Base-by-base conservation (phyloP, 129 eudicot genomes). In the Flaveria trinervia region DNA sequence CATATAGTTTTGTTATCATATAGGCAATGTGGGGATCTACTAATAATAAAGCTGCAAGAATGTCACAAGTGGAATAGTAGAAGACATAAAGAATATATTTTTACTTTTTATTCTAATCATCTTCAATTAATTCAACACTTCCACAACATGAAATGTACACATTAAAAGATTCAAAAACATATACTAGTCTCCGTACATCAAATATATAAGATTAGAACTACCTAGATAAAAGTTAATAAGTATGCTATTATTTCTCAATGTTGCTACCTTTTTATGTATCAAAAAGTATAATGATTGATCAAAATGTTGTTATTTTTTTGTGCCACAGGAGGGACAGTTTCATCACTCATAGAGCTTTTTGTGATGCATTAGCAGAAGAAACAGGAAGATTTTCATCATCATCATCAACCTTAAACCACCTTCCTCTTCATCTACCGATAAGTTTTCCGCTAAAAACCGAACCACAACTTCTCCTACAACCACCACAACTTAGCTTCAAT, bases 261-360 rank as follows among this genome's bases (percentile, higher is more conserved):
- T 17, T 56, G 49, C 16, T 41, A 44, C 71, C 28, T 66, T 66
- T 36, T 66, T n/a, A n/a, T 68, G 23, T 12, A 18, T 68, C 73
- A 68, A 73, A 70, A 79, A 33, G 76, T 48, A 33, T 70, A 33
- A 79, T 79, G 77, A 71, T 36, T 80, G 51, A 8, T 66, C 73
- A 80, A 73, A 65, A 25, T 64, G 49, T 39, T 65, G 59, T 54
- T 54, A 65, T 71, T 77, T 82, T 46, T 88, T 57, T 45, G 12
- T 45, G 69, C 64, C 65, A 71, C 89, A 89, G 95, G 95, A 75
- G 92, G 82, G 96, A 89, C 82, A 89, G 96, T 70, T 89, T 89
- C 86, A 87, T 89, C 65, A 89, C 96, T 30, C 96, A 89, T 65
- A 85, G 96, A 80, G 94, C 94, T 13, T 89, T 89, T 60, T 89